These are phyloP conservation scores for Trichoderma citrinoviride DNA, from an alignment of 2,329 filamentous ascomycete species.

Conservation along the genomic window DNA sequence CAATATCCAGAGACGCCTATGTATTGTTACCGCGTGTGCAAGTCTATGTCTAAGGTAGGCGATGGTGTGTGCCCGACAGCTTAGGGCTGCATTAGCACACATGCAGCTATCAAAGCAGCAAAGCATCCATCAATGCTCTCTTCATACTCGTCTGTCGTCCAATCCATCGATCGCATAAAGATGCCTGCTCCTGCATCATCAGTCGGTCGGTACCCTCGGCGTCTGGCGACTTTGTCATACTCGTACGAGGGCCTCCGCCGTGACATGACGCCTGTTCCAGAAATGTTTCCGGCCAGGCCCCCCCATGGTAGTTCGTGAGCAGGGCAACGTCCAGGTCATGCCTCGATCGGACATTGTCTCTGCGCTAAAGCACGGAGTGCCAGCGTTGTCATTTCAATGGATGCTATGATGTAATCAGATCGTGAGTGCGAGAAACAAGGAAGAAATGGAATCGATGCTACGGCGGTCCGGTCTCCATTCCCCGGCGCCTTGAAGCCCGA, in stretches of 20 bases:
- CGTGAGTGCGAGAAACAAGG: not conserved
- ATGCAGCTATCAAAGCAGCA: no score
- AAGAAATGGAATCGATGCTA: not conserved
- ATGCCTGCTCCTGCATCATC: no score
- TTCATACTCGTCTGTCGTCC: not conserved
- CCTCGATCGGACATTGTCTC: not conserved
- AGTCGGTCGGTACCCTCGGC: not conserved
- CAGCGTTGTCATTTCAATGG: not conserved
- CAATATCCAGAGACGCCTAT: no score
- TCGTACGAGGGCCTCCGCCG: not conserved
- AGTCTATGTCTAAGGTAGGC: no score
- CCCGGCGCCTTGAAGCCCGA: not conserved
- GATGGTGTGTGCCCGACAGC: no score
- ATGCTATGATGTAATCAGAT: slow-evolving; percentile 15
- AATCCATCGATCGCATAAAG: not conserved
- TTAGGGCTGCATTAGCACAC: no score
- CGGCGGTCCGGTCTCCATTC: not conserved
- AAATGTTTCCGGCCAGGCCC: not conserved
- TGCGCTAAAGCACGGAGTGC: not conserved
- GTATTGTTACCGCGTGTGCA: no score
- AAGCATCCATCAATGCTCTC: no score
- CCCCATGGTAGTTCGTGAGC: not conserved
- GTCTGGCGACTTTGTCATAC: not conserved
- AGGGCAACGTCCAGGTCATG: not conserved
- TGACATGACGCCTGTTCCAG: not conserved